These are phyloP conservation scores for Metschnikowia dekortorum DNA, from an alignment of 805 yeast genomes.

Conservation along the genomic window DNA sequence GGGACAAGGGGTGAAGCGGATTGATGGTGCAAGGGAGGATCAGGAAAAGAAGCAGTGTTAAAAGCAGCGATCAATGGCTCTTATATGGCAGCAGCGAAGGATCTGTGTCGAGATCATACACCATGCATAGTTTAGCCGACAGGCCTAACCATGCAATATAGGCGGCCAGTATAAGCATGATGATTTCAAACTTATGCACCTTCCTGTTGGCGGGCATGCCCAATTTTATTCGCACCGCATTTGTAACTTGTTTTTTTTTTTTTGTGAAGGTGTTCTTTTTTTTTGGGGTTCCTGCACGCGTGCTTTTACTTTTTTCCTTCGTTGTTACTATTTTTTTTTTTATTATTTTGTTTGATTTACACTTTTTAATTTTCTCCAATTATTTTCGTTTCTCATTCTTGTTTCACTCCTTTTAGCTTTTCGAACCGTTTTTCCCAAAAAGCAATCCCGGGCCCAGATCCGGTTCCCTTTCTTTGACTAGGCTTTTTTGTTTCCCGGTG, in stretches of 20 bases:
- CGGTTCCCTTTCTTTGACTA: too few relatives aligned
- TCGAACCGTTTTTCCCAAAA: too few relatives aligned
- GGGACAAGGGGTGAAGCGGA: background rate
- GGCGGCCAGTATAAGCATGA: conserved; percentile 2
- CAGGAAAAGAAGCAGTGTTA: background rate
- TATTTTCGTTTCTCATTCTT: background rate
- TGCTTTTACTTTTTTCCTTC: background rate
- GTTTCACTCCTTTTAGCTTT: too few relatives aligned
- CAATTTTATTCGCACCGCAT: background rate
- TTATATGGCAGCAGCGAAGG: conserved; percentile 1
- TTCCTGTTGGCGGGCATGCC: background rate
- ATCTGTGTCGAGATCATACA: conserved; percentile 2
- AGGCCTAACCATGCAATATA: conserved; percentile 1
- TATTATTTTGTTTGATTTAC: background rate
- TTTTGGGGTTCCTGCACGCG: background rate
- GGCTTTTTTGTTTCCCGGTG: too few relatives aligned
- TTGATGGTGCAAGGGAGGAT: background rate
- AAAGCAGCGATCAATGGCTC: background rate
- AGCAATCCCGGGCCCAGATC: too few relatives aligned
- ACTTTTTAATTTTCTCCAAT: background rate
- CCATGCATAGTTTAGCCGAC: conserved; percentile 3
- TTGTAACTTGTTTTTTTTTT: background rate
- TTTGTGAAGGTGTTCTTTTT: background rate
- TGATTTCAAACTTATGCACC: background rate
- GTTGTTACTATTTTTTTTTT: background rate